These are phyloP conservation scores for Paxillus ammoniavirescens DNA, from an alignment of 768 basidiomycete genomes.

Conservation along the genomic window DNA sequence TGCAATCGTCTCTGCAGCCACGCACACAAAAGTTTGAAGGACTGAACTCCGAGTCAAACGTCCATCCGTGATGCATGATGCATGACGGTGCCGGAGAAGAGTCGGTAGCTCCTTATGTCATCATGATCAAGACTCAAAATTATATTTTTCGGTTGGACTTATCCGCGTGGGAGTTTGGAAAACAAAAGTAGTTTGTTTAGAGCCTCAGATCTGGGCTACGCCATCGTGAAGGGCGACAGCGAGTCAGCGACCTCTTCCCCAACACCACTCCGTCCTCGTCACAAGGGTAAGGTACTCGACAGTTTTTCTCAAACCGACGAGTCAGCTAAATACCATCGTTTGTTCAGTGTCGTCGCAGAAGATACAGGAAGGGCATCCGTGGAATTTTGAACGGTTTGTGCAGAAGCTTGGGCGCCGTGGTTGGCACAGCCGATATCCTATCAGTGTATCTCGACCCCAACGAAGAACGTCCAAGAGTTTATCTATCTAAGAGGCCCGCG, in stretches of 20 bases:
- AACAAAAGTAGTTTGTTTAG: not conserved
- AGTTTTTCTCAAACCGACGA: not conserved
- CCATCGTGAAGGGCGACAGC: constrained; percentile 22
- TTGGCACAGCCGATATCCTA: constrained; percentile 11
- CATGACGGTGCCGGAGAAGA: too few relatives aligned
- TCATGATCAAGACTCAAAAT: too few relatives aligned
- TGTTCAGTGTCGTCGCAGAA: constrained; percentile 32
- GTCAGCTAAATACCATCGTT: not conserved
- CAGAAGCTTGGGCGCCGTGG: constrained; percentile 21
- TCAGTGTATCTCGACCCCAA: constrained; percentile 4
- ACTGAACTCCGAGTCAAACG: too few relatives aligned
- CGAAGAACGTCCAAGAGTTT: constrained; percentile 13
- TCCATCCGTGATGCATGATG: too few relatives aligned
- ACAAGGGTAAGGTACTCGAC: not conserved
- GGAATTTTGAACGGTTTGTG: constrained; percentile 23
- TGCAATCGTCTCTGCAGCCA: too few relatives aligned
- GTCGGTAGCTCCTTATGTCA: too few relatives aligned
- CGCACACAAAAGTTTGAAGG: too few relatives aligned
- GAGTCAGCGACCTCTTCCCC: constrained; percentile 15
- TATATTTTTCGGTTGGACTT: constrained; percentile 7
- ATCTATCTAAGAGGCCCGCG: not conserved
- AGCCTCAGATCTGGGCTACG: not conserved
- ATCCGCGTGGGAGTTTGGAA: constrained; percentile 20
- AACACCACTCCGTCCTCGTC: constrained; percentile 1
- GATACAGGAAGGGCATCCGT: constrained; percentile 23